Evolutionary conservation across 768 basidiomycete species (phyloP).

Genomic region (Lepiota venenata): DNA sequence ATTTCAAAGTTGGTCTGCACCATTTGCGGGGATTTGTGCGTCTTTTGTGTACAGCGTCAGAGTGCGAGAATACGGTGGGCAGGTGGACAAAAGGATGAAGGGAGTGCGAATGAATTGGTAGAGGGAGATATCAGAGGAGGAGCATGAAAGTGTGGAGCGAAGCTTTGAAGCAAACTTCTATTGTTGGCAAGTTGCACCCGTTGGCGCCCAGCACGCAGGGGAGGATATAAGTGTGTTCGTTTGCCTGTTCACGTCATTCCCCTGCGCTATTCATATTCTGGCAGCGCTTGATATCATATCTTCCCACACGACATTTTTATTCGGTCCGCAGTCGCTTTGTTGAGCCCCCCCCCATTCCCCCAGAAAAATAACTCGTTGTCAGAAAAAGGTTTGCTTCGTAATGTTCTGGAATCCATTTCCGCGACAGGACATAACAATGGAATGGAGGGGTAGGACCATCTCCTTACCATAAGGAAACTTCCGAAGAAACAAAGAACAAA

Average conservation of each 20-base stretch:
- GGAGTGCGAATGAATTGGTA: not conserved
- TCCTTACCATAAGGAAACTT: no score
- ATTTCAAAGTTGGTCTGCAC: not conserved
- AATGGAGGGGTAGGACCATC: no score
- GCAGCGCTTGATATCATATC: not conserved
- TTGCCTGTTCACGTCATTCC: constrained; percentile 5
- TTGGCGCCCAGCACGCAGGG: constrained; percentile 3
- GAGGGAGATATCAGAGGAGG: not conserved
- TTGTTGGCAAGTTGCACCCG: not conserved
- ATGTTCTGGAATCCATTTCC: no score
- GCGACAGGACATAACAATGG: no score
- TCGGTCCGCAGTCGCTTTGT: not conserved
- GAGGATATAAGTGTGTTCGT: not conserved
- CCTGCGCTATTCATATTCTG: not conserved
- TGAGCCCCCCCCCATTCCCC: not conserved
- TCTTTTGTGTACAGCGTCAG: not conserved
- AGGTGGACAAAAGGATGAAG: not conserved
- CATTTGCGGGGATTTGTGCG: not conserved
- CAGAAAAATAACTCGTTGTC: not conserved
- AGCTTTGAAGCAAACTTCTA: not conserved
- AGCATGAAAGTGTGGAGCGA: constrained; percentile 11
- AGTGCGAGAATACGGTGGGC: not conserved
- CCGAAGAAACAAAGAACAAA: no score
- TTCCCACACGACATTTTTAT: constrained; percentile 1
- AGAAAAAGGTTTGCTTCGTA: no score